Base-by-base conservation (phyloP, 345 rosid genomes). In the Melaleuca alternifolia region DNA sequence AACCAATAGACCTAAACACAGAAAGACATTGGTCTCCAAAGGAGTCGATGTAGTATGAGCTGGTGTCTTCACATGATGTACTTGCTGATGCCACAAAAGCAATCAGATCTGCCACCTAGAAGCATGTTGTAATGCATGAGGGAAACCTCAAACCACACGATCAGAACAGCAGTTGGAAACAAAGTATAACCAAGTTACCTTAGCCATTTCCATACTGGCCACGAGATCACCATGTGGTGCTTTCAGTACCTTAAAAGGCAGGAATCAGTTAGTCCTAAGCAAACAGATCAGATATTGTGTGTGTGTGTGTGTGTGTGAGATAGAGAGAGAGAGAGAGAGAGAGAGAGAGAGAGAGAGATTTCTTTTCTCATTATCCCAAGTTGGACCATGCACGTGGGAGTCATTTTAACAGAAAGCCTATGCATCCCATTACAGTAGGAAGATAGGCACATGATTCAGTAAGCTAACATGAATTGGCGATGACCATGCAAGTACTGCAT, bases 121-220 rank as follows among this genome's bases (percentile, higher is more conserved):
- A 84, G 86, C 51, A 30, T 41, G 59, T 5, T 12, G 84, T 28
- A 18, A 61, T 50, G 26, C 53, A 52, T 51, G 46, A 61, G 11
- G 48, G 24, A 51, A 51, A 54, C 28, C 48, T 52, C 37, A 54
- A 41, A 51, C 46, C 86, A 76, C 24, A 71, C 3, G 7, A 71
- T 18, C 79, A 33, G 79, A 10, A 18, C 48, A 71, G 79, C 79
- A 71, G 48, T 71, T 37, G 33, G 48, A 10, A 71, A 71, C 26
- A 18, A 37, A 71, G 48, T 9, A 71, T 71, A 18, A 24, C 26
- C 6, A 71, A 9, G 79, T 71, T 92, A 91, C 99, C 98, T 96
- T 97, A 16, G 98, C 98, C 97, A 97, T 93, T 92, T 97, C 99
- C 95, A 96, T 93, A 87, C 98, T 95, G 14, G 99, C 88, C 46